Conservation (phyloP, 257 asterid species). For the Striga asiatica region DNA sequence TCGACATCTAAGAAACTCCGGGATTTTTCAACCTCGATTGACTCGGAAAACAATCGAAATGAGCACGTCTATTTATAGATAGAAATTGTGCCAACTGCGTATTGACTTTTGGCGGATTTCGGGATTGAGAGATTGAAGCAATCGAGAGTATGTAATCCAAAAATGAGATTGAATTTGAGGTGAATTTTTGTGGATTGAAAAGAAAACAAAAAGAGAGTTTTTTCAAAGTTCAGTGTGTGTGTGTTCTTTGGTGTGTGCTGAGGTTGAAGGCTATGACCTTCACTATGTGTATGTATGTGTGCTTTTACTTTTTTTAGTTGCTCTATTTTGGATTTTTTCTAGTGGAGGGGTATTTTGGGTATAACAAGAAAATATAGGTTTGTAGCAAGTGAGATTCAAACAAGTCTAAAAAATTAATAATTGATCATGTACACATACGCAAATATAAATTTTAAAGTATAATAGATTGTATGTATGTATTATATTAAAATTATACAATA, state of each 20-base stretch:
- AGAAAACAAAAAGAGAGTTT: constrained; percentile 22
- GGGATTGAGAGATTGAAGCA: constrained; percentile 15
- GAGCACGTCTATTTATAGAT: constrained; percentile 14
- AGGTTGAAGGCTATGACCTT: too few species aligned
- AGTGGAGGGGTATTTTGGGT: constrained; percentile 22
- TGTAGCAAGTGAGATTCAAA: too few species aligned
- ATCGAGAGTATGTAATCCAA: constrained; percentile 15
- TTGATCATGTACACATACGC: too few species aligned
- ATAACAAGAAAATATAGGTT: neutral
- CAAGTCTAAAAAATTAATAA: too few species aligned
- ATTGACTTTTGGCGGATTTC: too few species aligned
- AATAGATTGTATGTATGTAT: too few species aligned
- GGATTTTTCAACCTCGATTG: constrained; percentile 8
- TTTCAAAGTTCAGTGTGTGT: constrained; percentile 18
- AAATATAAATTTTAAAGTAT: too few species aligned
- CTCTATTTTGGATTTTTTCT: constrained; percentile 19
- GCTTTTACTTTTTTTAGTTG: too few species aligned
- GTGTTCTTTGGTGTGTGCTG: neutral
- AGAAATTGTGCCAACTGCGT: constrained; percentile 10
- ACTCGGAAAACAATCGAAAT: constrained; percentile 4
- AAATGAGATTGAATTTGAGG: constrained; percentile 26
- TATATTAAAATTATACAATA: too few species aligned
- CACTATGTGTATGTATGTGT: constrained; percentile 10
- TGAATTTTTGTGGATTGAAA: too few species aligned
- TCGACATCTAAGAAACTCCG: constrained; percentile 36